These are phyloP conservation scores for Suillus paluster DNA, from an alignment of 768 basidiomycete species.

Conservation along the genomic window DNA sequence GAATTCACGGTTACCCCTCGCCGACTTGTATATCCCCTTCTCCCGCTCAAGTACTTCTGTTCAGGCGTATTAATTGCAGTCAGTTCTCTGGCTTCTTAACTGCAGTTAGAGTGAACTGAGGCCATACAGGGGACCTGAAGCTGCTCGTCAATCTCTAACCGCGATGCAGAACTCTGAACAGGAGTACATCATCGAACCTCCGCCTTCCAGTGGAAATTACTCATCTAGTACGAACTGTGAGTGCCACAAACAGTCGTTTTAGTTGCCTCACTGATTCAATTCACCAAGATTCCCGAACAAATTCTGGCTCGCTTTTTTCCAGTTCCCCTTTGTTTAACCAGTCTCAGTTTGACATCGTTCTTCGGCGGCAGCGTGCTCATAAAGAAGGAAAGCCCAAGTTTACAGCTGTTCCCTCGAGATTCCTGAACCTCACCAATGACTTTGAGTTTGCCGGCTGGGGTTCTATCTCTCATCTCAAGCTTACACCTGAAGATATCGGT, in stretches of 20 bases:
- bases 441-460: constrained; percentile 82
- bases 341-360: constrained; percentile 57
- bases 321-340: constrained; percentile 49
- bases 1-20: neutral
- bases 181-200: neutral
- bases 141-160: neutral
- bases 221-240: neutral
- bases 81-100: neutral
- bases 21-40: too few relatives aligned
- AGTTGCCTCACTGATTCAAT: neutral
- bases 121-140: neutral
- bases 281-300: neutral
- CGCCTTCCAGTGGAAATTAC: neutral
- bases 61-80: neutral
- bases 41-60: neutral
- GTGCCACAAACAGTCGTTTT: neutral
- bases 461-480: constrained; percentile 48
- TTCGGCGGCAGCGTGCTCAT: constrained; percentile 61
- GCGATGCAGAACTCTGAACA: neutral
- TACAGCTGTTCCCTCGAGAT: constrained; percentile 55
- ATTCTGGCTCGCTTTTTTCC: neutral
- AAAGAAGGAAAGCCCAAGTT: constrained; percentile 47
- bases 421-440: constrained; percentile 61
- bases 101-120: too few relatives aligned
- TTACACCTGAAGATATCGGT: constrained; percentile 47